Percentiles rank a stretch among this genome's conserved stretches.
Conservation (phyloP, 495 filamentous ascomycete species). For the Rhypophila decipiens region DNA sequence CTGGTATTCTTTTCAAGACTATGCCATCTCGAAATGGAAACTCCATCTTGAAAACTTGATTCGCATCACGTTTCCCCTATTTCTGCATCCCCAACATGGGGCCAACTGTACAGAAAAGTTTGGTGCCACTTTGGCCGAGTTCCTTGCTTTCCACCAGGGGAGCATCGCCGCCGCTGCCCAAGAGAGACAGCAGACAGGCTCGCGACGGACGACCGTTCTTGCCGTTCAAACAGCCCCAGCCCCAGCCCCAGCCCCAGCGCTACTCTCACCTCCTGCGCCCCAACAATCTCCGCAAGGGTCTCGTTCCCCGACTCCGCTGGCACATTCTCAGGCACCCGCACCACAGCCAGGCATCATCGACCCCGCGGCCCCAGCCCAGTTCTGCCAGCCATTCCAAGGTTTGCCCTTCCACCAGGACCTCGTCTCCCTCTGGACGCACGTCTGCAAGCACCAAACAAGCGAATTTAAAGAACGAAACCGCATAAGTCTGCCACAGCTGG, state of each 20-base stretch:
- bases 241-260: neutral
- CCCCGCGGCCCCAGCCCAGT: neutral
- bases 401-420: constrained; percentile 14
- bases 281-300: neutral
- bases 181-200: neutral
- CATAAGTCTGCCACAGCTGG: constrained; percentile 15
- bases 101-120: neutral
- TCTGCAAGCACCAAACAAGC: constrained; percentile 13
- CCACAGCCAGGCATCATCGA: neutral
- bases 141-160: constrained; percentile 4
- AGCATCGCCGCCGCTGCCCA: constrained; percentile 1
- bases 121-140: constrained; percentile 1
- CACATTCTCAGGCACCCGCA: neutral
- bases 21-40: constrained; percentile 33
- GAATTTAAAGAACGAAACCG: constrained; percentile 11
- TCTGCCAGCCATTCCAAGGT: constrained; percentile 2
- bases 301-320: constrained; percentile 1
- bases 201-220: neutral
- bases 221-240: no score
- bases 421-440: constrained; percentile 16
- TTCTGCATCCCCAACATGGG: neutral
- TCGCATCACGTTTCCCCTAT: neutral
- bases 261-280: neutral
- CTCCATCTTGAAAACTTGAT: constrained; percentile 24
- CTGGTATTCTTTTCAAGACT: constrained; percentile 33